Evolutionary conservation across 2,329 filamentous ascomycete species (phyloP), one percentile per base, ranked within the genome.

Genomic region (Fusarium sarcochroum): DNA sequence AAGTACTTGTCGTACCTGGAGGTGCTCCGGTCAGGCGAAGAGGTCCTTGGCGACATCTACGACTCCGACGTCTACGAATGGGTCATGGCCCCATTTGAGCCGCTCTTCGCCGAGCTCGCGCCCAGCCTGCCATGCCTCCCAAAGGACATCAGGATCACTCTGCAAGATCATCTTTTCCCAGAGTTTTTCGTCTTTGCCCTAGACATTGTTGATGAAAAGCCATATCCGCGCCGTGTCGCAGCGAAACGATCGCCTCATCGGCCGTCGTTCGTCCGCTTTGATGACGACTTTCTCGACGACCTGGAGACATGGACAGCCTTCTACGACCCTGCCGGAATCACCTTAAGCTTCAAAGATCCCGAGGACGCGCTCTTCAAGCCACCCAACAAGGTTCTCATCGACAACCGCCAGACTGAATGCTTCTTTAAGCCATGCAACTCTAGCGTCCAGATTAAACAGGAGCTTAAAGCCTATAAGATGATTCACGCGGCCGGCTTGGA

Each of bases 361-460:
- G 21, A 69, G 35, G 69, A 75, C 34, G 67, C 66, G 3, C 69
- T 75, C 15, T 72, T 73, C 17, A 66, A 68, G 42, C 46, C 9
- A 15, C 72, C 68, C 1, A 63, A 7, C 3, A 72, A 66, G 13
- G 67, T 74, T 11, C 47, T 73, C 2, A 69, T 74, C 14, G 44
- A 68, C 3, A 41, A 69, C 11, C n/a, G 57, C 15, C 18, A 57
- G 34, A 60, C 27, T 14, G 47, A 63, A 42, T 74, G 69, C 38
- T 73, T 72, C 60, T 73, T 68, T 23, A 73, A 73, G 32, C 60
- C 51, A 18, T 71, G 57, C n/a, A 14, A 48, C 52, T 71, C 66
- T 3, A 41, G 51, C 14, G 46, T 41, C 9, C 34, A 64, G 14
- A 55, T 23, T 30, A 55, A 58, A 50, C 49, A 61, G 56, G 63